These are phyloP conservation scores for Hanseniaspora sp. DNA, from an alignment of 1,139 yeast species.

Conservation along the genomic window DNA sequence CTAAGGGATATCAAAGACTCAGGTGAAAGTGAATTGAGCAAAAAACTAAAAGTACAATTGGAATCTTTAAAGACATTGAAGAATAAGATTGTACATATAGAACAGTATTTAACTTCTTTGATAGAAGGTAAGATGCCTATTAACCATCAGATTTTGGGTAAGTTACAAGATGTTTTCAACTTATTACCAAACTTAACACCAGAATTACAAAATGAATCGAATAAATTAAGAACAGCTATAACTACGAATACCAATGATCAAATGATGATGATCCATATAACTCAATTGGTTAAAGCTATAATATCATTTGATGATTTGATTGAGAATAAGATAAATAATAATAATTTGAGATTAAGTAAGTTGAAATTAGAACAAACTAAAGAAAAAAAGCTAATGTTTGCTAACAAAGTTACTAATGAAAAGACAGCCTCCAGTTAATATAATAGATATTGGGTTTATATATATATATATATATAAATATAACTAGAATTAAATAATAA, in stretches of 20 bases:
- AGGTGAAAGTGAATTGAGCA: conserved; percentile 85
- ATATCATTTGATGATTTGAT: conserved; percentile 94
- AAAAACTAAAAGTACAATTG: conserved; percentile 77
- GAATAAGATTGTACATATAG: conserved; percentile 68
- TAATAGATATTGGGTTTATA: too few relatives aligned
- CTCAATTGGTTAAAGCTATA: conserved; percentile 83
- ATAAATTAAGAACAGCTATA: conserved; percentile 50
- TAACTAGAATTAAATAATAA: too few relatives aligned
- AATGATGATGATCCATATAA: conserved; percentile 82
- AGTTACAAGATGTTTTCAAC: conserved; percentile 89
- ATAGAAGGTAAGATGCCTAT: conserved; percentile 64
- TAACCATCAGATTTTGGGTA: conserved; percentile 82
- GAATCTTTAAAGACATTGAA: conserved; percentile 81
- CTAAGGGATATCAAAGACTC: conserved; percentile 91
- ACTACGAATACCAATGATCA: conserved; percentile 92
- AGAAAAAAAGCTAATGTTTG: background rate
- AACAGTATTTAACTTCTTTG: conserved; percentile 67
- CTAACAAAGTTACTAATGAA: background rate
- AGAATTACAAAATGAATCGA: conserved; percentile 16
- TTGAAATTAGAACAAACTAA: conserved; percentile 19
- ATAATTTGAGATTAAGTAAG: conserved; percentile 35
- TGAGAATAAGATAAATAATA: conserved; percentile 85
- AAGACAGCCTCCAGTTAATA: background rate
- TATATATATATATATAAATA: too few relatives aligned
- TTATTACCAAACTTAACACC: conserved; percentile 62